These are phyloP conservation scores for Neophaeococcomyces mojaviensis DNA, from an alignment of 2,329 filamentous ascomycete genomes.

Conservation along the genomic window DNA sequence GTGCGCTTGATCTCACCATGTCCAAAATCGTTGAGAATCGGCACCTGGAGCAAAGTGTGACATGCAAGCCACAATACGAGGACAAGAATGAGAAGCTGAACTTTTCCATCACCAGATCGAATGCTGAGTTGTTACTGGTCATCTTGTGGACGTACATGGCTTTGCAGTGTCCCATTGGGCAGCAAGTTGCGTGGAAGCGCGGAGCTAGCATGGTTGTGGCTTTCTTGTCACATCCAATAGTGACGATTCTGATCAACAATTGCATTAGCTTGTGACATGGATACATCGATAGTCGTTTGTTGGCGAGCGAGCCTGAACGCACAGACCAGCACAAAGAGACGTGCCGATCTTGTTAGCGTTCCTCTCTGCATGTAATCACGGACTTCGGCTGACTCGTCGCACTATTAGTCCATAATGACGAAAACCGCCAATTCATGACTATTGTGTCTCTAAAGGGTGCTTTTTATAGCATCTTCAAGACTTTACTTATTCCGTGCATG, in stretches of 20 bases:
- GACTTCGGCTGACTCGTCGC: too few species aligned
- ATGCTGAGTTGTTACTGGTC: background rate
- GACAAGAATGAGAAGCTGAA: background rate
- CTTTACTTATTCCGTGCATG: too few species aligned
- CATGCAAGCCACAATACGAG: conserved; percentile 1
- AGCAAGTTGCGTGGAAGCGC: background rate
- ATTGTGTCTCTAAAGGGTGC: too few species aligned
- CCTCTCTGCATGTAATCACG: too few species aligned
- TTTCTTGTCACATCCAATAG: background rate
- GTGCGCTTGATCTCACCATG: too few species aligned
- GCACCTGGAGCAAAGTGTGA: background rate
- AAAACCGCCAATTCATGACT: too few species aligned
- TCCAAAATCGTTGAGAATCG: background rate
- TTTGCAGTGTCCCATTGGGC: conserved; percentile 1
- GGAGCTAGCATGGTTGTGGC: background rate
- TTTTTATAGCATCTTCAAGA: too few species aligned
- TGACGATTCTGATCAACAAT: conserved; percentile 1
- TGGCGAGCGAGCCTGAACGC: background rate
- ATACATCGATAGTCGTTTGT: conserved; percentile 1
- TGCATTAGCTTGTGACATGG: conserved; percentile 3
- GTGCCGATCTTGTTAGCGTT: too few species aligned
- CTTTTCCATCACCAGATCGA: background rate
- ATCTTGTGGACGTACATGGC: background rate
- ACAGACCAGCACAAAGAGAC: conserved; percentile 1
- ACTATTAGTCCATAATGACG: too few species aligned